Evolutionary conservation across 169 alveolate species (phyloP), one percentile per base, ranked within the genome.

Genomic region (Plasmodium vivax): DNA sequence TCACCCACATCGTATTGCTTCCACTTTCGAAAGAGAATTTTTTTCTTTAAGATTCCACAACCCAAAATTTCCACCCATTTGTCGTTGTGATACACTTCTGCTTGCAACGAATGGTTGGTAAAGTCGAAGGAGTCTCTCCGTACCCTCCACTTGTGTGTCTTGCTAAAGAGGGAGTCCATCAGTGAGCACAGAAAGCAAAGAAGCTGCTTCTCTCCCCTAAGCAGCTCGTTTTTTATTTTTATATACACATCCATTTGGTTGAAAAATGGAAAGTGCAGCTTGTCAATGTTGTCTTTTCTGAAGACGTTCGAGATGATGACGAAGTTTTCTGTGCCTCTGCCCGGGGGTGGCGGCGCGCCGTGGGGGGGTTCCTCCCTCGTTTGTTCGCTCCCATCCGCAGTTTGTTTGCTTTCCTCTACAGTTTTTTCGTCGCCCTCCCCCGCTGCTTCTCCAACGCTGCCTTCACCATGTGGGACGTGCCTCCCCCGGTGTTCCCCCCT

Each of bases 21-120:
- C 68, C 32, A 62, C 80, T 90, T 90, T 32, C 80, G 23, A 68
- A 90, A 90, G 51, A 90, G 47, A 5, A 90, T 90, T 90, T 90
- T 90, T 12, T 43, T 43, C 74, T 58, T 90, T 90, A 90, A 90
- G n/a, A 90, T 90, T 58, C 94, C 94, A 90, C 94, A 43, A n/a
- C 94, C 94, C 54, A 90, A 54, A 56, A 90, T 90, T 79, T 90
- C 94, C 27, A 90, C 54, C 94, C 94, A 90, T 90, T 90, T 90
- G 51, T 62, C 54, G n/a, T 90, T 90, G 83, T 90, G 54, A 90
- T 79, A 90, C 6, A 90, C 45, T 90, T 90, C 94, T 43, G 91
- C 94, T 81, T 90, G 94, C 27, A 90, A 80, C 4, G 94, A 90
- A n/a, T 80, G 3, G 3, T 3, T 71, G 43, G 94, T 90, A 80